Evolutionary conservation across 768 basidiomycete species (phyloP).

Genomic region (Leccinum disarticulatum): DNA sequence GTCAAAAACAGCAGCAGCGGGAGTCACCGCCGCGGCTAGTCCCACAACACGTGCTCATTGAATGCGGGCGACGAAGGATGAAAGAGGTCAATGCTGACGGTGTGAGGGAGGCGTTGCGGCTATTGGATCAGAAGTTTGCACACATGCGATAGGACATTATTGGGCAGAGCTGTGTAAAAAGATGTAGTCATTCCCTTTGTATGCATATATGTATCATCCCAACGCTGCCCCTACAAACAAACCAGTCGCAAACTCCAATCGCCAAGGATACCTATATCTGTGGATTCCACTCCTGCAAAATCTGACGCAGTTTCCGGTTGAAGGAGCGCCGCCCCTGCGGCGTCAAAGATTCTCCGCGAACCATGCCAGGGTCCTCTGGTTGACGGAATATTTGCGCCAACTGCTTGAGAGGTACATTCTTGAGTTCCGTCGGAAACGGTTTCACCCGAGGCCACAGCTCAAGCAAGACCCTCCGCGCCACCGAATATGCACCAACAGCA

Average conservation of each 20-base stretch:
- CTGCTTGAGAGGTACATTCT: slow-evolving; percentile 42
- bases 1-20: slow-evolving; percentile 41
- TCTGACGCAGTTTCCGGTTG: slow-evolving; percentile 36
- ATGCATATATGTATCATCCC: slow-evolving; percentile 8
- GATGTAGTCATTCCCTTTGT: not conserved
- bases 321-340: slow-evolving; percentile 38
- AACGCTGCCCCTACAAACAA: not conserved
- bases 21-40: slow-evolving; percentile 52
- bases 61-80: slow-evolving; percentile 59
- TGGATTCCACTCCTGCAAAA: slow-evolving; percentile 27
- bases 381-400: slow-evolving; percentile 48
- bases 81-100: slow-evolving; percentile 72
- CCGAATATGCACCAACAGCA: slow-evolving; percentile 48
- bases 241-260: not conserved
- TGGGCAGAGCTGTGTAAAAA: not conserved
- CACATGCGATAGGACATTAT: slow-evolving; percentile 30
- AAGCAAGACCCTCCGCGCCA: slow-evolving; percentile 54
- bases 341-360: slow-evolving; percentile 25
- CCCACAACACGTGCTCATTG: slow-evolving; percentile 59
- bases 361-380: slow-evolving; percentile 13
- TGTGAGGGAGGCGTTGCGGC: slow-evolving; percentile 70
- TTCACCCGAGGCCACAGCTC: slow-evolving; percentile 64
- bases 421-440: slow-evolving; percentile 56
- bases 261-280: slow-evolving; percentile 6
- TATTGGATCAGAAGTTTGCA: slow-evolving; percentile 67